phyloP scores from a whole-genome alignment of 192 early-diverging fungal species.

The Rhizophlyctis rosea region DNA sequence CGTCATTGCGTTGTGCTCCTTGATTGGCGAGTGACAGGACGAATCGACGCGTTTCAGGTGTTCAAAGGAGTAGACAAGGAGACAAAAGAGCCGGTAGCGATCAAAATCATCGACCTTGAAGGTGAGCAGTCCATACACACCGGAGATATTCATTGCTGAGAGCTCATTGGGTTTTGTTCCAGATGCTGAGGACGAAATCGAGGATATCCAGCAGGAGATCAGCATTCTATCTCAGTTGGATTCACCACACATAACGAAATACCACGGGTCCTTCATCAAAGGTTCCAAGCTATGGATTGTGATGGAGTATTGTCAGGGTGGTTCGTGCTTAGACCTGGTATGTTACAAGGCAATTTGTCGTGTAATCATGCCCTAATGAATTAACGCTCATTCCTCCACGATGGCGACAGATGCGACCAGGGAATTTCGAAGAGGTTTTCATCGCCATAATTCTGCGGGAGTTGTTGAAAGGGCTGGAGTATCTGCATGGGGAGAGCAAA shows the following conservation, averaged over 20 bases:
- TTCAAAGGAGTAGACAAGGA: constrained; percentile 62
- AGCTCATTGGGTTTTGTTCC: neutral
- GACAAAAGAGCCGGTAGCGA: constrained; percentile 77
- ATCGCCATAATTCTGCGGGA: constrained; percentile 92
- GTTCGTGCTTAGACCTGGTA: constrained; percentile 91
- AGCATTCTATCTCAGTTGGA: constrained; percentile 90
- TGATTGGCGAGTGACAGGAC: neutral
- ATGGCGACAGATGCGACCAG: constrained; percentile 74
- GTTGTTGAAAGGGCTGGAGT: constrained; percentile 83
- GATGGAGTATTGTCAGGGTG: constrained; percentile 97
- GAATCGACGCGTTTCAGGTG: constrained; percentile 21
- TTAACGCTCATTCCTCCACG: neutral
- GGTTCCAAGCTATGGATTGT: constrained; percentile 91
- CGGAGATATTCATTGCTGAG: constrained; percentile 8
- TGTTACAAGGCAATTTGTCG: no score
- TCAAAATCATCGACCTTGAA: constrained; percentile 97
- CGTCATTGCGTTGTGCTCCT: neutral
- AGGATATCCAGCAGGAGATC: constrained; percentile 98
- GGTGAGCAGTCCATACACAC: constrained; percentile 17
- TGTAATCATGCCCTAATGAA: neutral
- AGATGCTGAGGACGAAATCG: constrained; percentile 95
- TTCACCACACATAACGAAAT: constrained; percentile 83
- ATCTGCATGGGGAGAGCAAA: constrained; percentile 89
- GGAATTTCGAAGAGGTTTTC: constrained; percentile 76
- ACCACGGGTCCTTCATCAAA: constrained; percentile 89